Base-by-base conservation (phyloP, 2,329 filamentous ascomycete species). In the Xylariales sp. region DNA sequence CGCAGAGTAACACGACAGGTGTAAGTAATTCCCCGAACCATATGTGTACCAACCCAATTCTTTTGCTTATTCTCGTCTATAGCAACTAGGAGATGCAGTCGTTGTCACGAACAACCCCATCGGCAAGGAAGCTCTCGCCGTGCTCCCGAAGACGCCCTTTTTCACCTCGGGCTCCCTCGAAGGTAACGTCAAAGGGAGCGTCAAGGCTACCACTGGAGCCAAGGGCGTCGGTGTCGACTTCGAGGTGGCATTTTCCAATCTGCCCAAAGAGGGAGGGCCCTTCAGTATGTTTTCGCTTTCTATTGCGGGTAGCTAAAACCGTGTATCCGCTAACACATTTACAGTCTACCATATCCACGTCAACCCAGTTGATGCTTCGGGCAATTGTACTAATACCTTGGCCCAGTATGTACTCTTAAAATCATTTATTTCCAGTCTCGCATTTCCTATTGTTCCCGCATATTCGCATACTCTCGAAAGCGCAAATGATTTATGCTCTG, bases 281-380 rank as follows among this genome's bases (percentile, higher is more conserved):
- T 90, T 90, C 81, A 75, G 89, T 91, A 81, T 74, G 86, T 23
- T 23, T 23, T 23, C 83, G 9, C 1, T 45, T 49, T 7, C 18
- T 28, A 28, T 41, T 46, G 32, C 45, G 50, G 53, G 6, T 39
- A 18, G 7, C 50, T 41, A 32, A 53, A 50, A 30, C 34, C 16
- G 49, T 32, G 8, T 53, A n/a, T 48, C 36, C 30, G 58, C 67
- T 73, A 65, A 75, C 63, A 57, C 74, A 7, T 48, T 16, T 41
- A 9, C 65, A 91, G 91, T 83, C 67, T 94, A 93, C 81, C 92
- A 94, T 78, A 82, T 95, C 71, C 92, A 95, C 79, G 86, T 85
- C 59, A 74, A 82, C 18, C 87, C 89, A 8, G 89, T 93, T 10
- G 86, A 89, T 5, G 78, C 77, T 30, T 81, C 89, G 70, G 92